Evolutionary conservation across 140 eudicot genomes (phyloP).

Genomic region (Stevia rebaudiana): DNA sequence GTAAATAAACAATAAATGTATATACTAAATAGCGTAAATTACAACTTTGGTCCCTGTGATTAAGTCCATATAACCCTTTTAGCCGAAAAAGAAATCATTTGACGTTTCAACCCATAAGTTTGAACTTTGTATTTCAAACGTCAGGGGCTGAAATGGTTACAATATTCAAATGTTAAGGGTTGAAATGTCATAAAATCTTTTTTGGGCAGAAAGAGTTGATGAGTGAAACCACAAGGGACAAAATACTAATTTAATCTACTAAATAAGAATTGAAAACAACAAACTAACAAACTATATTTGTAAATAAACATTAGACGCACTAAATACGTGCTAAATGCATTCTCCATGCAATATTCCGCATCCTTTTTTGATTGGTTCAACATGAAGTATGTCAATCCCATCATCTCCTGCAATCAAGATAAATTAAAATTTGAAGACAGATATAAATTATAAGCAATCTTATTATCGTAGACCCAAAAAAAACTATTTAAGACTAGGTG

Average conservation of each 20-base stretch:
- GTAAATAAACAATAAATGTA: slow-evolving; percentile 3
- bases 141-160: too few species aligned
- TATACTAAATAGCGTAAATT: slow-evolving; percentile 4
- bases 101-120: too few species aligned
- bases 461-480: background rate
- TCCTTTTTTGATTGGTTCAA: slow-evolving; percentile 92
- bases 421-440: background rate
- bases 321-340: slow-evolving; percentile 71
- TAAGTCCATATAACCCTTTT: too few species aligned
- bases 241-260: too few species aligned
- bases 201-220: too few species aligned
- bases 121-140: too few species aligned
- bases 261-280: too few species aligned
- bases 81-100: too few species aligned
- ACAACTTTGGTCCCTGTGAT: too few species aligned
- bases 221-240: too few species aligned
- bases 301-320: slow-evolving; percentile 36
- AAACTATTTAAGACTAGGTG: background rate
- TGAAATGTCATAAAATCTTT: too few species aligned
- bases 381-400: slow-evolving; percentile 92
- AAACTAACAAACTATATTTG: background rate
- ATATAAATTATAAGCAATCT: background rate
- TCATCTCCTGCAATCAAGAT: slow-evolving; percentile 70
- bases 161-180: too few species aligned
- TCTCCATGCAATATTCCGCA: slow-evolving; percentile 94